Base-by-base conservation (phyloP, 2,329 filamentous ascomycete genomes). In the Lecanicillium sp. region DNA sequence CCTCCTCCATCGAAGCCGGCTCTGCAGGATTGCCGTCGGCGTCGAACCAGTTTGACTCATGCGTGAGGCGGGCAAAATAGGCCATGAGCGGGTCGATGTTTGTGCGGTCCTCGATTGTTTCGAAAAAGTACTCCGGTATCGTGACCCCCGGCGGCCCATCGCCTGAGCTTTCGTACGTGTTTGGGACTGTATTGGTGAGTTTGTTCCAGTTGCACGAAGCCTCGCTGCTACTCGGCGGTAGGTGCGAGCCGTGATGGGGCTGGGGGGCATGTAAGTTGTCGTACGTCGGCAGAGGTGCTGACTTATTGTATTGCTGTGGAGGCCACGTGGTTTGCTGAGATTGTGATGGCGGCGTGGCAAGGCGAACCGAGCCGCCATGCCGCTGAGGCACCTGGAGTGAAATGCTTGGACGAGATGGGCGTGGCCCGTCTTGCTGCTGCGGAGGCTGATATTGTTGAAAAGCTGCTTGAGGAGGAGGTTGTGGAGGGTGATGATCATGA, bases 31-130 rank as follows among this genome's bases (percentile, higher is more conserved):
- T 58, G 20, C 71, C 71, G 5, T 64, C 46, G 3, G 56, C 53
- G 44, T 77, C 71, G 29, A 60, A 60, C 75, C 76, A 81, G 3
- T 65, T 53, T 6, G 67, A 70, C 3, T 62, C 59, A 4, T 72
- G 55, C 12, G 76, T 58, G 29, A 68, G 64, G 20, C 68, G 64
- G 3, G 72, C 63, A 42, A 80, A 71, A 43, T 72, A 67, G 27
- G 63, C 64, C 38, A 78, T 65, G n/a, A 80, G 53, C n/a, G 63
- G 64, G 44, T 72, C 68, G n/a, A 75, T 60, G 45, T 80, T 76
- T 9, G 71, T 77, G 27, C 66, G 64, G 47, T 75, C 67, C 12
- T 60, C 53, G 9, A 53, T 47, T 27, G 50, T 56, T 38, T 63
- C 60, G 36, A 63, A 63, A 29, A 54, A 60, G 43, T 56, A 56